A percentile compares a stretch with the other conserved stretches of the same genome.
phyloP scores from a whole-genome alignment of 2,329 filamentous ascomycete species.

The Talaromyces piceae region DNA sequence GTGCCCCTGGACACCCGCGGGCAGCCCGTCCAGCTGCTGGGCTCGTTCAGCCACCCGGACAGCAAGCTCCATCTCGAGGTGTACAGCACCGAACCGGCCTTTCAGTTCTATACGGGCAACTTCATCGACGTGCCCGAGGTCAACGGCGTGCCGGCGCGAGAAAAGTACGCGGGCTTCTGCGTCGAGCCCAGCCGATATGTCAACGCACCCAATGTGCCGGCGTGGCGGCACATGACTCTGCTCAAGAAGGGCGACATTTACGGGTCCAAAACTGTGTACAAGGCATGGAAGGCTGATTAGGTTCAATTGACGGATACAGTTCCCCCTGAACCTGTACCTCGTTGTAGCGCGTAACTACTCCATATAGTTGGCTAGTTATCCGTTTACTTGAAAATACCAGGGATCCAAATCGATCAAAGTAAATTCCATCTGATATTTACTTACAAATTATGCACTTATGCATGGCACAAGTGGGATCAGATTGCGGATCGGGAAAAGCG shows the following conservation, averaged over 20 bases:
- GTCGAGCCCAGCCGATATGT: constrained; percentile 88
- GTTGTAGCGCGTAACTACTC: too few species aligned
- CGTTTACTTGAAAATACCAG: too few species aligned
- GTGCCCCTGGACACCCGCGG: constrained; percentile 61
- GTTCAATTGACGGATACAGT: neutral
- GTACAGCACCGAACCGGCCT: constrained; percentile 84
- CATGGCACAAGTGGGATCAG: neutral
- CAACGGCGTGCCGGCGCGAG: constrained; percentile 54
- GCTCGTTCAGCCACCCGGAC: constrained; percentile 64
- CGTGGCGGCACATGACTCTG: constrained; percentile 71
- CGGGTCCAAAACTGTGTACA: constrained; percentile 74
- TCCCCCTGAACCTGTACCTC: too few species aligned
- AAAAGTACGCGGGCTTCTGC: constrained; percentile 70
- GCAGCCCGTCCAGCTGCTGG: constrained; percentile 57
- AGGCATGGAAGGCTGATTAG: constrained; percentile 66
- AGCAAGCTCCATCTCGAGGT: constrained; percentile 78
- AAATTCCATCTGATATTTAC: too few species aligned
- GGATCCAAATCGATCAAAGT: too few species aligned
- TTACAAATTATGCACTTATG: too few species aligned
- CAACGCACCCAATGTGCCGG: constrained; percentile 74
- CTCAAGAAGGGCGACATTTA: constrained; percentile 80
- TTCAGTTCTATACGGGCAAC: constrained; percentile 93
- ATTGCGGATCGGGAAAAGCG: neutral
- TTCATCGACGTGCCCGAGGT: constrained; percentile 67
- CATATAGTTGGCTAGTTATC: too few species aligned